Base-by-base conservation (phyloP, 176 grass and related monocot genomes). In the Bolboschoenus planiculmis region DNA sequence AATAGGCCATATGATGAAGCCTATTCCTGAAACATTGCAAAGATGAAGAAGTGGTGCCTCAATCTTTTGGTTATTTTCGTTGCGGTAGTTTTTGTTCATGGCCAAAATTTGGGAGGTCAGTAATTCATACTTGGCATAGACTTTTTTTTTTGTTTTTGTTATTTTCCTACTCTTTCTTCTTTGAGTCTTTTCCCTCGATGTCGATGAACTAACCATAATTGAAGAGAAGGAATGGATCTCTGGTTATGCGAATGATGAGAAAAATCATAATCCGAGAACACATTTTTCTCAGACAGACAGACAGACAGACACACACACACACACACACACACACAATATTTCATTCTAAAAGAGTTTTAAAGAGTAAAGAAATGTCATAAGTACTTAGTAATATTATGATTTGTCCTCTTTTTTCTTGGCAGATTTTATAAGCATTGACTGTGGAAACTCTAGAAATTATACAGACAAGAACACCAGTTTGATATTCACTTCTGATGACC, bases 401-500 rank as follows among this genome's bases (percentile, higher is more conserved):
- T 31, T 63, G 11, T 33, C 10, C 60, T 85, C 18, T 64, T 71
- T 4, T 84, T 53, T 24, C n/a, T 70, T 84, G 13, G 75, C 59
- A 86, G 84, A 58, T 67, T 86, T 37, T 67, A 51, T 86, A 66
- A 86, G 59, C 74, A 55, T 86, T 11, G 84, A 86, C 35, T 86
- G 84, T 56, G 84, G 84, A 35, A 65, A 68, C 40, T 20, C 42
- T 7, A 64, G 37, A 40, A 67, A 55, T 54, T 81, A 86, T 23
- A 86, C 39, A 18, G 84, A 86, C 60, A 33, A 46, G 9, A 78
- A 13, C 47, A 86, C 84, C 44, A 56, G 24, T 7, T 65, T 86
- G 14, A 9, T 78, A 10, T 86, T 79, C 29, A 68, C 27, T 56
- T 48, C 84, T 16, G 84, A 86, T 56, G 56, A 61, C 31, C 37